Evolutionary conservation across 1,284 basidiomycete species (phyloP), one percentile per base, ranked within the genome.

Genomic region (Apiotrichum laibachii): DNA sequence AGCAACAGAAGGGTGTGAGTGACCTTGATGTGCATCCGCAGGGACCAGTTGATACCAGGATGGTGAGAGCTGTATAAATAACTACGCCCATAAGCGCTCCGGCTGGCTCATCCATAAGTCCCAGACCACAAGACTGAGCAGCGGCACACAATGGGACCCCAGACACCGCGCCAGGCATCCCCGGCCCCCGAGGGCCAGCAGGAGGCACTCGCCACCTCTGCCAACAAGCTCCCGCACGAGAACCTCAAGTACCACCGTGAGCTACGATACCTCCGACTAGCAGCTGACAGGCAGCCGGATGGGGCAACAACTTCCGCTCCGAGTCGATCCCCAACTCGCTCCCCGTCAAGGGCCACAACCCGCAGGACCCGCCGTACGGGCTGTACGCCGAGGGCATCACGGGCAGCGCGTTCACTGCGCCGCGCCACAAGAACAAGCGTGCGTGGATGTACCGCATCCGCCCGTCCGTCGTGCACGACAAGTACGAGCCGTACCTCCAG

Each of bases 381-480:
- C 76, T 87, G 13, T 87, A 87, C 65, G 80, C 82, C 4, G 85
- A 87, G 70, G 79, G 79, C 57, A 84, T 85, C 58, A 60, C 83
- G 19, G 85, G 84, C 10, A 80, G 84, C 0, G 82, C 85, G 1
- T 87, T 86, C 69, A 82, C 83, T 7, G 81, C 83, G 2, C 83
- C 85, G 12, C 77, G 85, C 15, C 76, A 72, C 13, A 79, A 81
- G 61, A 83, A 82, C 68, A 78, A 80, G 67, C 79, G 80, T 35
- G 71, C 79, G 70, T 82, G 72, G 65, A 69, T 73, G 37, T 76
- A 73, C 48, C 57, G 61, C 15, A 35, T 61, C 63, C 82, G 84
- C n/a, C 86, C 86, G 4, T 86, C 86, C 6, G 86, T 88, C 21
- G 84, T 85, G 0, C 86, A 88, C 71, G 42, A 53, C 56, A 33